phyloP scores from a whole-genome alignment of 148 eudicot genomes.

The Hydrangea macrophylla region DNA sequence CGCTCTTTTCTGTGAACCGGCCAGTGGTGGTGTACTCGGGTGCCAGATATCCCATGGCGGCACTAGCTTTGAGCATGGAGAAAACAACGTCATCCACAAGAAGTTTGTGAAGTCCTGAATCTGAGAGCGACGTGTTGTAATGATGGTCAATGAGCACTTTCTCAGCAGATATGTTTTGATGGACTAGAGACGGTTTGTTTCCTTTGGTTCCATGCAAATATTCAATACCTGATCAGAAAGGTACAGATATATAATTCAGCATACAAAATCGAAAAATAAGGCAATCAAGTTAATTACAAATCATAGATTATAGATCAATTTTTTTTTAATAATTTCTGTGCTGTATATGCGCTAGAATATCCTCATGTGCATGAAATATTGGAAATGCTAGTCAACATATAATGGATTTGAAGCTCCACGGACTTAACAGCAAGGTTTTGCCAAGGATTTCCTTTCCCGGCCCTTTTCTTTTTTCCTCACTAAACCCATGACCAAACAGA shows the following conservation, averaged over 20 bases:
- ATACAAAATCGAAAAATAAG: background rate
- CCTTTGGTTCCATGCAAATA: constrained; percentile 63
- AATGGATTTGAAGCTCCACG: too few species aligned
- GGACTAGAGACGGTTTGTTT: constrained; percentile 63
- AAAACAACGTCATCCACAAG: constrained; percentile 75
- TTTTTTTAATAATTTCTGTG: too few species aligned
- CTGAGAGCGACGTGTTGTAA: constrained; percentile 60
- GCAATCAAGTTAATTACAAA: background rate
- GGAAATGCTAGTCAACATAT: too few species aligned
- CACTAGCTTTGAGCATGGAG: constrained; percentile 81
- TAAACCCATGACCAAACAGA: too few species aligned
- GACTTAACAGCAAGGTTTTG: too few species aligned
- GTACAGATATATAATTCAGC: background rate
- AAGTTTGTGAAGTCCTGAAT: constrained; percentile 76
- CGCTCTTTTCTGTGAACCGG: constrained; percentile 84
- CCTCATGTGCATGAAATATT: too few species aligned
- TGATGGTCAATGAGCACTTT: constrained; percentile 72
- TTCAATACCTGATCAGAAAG: constrained; percentile 51
- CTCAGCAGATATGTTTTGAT: constrained; percentile 85
- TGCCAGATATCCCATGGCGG: constrained; percentile 96
- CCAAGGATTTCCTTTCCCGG: too few species aligned
- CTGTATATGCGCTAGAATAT: too few species aligned
- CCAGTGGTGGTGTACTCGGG: constrained; percentile 95
- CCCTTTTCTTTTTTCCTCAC: too few species aligned
- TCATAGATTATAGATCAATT: too few species aligned